Base-by-base conservation (phyloP, 768 basidiomycete species). In the Hortiboletus campestris region DNA sequence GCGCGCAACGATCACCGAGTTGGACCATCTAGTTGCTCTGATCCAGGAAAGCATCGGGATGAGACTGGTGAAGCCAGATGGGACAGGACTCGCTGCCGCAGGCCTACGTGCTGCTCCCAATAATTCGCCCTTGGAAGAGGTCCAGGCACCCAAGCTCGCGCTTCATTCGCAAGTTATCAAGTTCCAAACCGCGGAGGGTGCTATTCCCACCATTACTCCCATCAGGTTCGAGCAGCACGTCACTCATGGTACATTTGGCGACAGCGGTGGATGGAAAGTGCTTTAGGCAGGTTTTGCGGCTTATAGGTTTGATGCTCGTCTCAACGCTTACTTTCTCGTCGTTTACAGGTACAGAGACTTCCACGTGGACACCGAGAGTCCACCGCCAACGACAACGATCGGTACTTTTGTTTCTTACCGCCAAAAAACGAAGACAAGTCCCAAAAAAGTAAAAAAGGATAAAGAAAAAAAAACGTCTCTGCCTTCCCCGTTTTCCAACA, bases 31-130 rank as follows among this genome's bases (percentile, higher is more conserved):
- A 1, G 35, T 13, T 6, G 19, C 12, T 9, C 20, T 62, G 31
- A 35, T 62, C 34, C 32, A 51, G 10, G 48, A n/a, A 6, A 59
- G 52, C 48, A 45, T 63, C 16, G 61, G 52, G 17, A 19, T 51
- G 46, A 53, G 61, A 20, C 4, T 62, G 28, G 61, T 62, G 32
- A 48, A 16, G 6, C 53, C 63, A 20, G 56, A 62, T 6, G 63
- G 56, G 19, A 64, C 41, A 1, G 2, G 0, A 5, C 40, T 65
- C 5, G 63, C 63, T 6, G 19, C n/a, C 19, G 31, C 56, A 6
- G 63, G 53, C 14, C 45, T 51, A 5, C 0, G 4, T 11, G 6
- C 13, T 3, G 17, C 19, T 16, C 0, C 17, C 2, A 4, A 44
- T 8, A 13, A 44, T 22, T 0, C 6, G 2, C 34, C 53, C 0